Conservation (phyloP, 202 grass and related monocot genomes). For the Carex arenaria region DNA sequence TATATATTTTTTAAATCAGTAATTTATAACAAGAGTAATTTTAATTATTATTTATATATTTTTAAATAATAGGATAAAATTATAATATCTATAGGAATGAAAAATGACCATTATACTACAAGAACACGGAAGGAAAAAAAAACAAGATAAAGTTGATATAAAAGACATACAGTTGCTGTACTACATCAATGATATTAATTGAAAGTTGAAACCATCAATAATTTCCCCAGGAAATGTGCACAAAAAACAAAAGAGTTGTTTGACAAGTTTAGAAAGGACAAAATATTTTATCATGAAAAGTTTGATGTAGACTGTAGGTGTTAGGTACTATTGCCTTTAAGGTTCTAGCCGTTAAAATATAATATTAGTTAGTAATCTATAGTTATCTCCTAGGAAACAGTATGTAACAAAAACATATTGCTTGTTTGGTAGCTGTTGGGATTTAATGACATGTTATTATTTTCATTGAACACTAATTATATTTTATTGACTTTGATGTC, state of each 20-base stretch:
- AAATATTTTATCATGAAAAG: neutral
- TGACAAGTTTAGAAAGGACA: neutral
- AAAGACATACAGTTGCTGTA: too few species aligned
- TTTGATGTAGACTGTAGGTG: neutral
- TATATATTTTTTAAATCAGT: too few species aligned
- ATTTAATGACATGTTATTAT: neutral
- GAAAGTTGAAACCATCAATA: neutral
- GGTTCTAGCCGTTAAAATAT: too few species aligned
- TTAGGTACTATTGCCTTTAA: too few species aligned
- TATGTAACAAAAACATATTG: neutral
- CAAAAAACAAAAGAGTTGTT: neutral
- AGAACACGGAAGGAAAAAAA: too few species aligned
- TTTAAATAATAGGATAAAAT: too few species aligned
- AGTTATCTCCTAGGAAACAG: neutral
- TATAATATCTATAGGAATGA: too few species aligned
- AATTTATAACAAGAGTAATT: too few species aligned
- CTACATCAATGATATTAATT: too few species aligned
- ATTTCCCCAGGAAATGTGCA: neutral
- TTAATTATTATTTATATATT: too few species aligned
- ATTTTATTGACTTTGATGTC: neutral
- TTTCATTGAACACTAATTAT: neutral
- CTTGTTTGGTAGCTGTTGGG: neutral
- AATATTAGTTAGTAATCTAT: neutral
- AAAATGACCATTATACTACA: too few species aligned
- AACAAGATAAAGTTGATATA: too few species aligned